A percentile compares a stretch with the other conserved stretches of the same genome.
phyloP scores from a whole-genome alignment of 108 stramenopile genomes.

The Aureococcus anophagefferens region DNA sequence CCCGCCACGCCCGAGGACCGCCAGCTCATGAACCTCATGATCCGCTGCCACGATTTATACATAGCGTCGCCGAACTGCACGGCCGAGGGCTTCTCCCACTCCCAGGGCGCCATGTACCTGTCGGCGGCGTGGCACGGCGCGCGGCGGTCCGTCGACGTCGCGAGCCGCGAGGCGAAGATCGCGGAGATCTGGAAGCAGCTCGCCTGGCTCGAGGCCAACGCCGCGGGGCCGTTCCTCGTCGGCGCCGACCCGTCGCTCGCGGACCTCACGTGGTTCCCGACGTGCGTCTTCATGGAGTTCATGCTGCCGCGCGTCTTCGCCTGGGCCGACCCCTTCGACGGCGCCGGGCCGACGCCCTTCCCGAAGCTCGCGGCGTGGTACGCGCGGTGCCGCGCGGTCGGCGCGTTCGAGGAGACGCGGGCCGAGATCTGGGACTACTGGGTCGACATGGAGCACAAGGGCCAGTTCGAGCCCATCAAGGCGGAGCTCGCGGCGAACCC shows the following conservation, averaged over 20 bases:
- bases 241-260: constrained; percentile 38
- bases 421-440: no score
- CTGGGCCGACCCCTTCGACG: constrained; percentile 15
- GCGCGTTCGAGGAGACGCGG: no score
- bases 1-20: constrained; percentile 32
- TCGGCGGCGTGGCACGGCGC: constrained; percentile 29
- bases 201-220: constrained; percentile 28
- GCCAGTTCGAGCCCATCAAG: no score
- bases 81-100: constrained; percentile 38
- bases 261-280: constrained; percentile 47
- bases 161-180: constrained; percentile 33
- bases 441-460: no score
- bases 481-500: no score
- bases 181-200: constrained; percentile 38
- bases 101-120: constrained; percentile 48
- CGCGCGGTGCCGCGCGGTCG: no score
- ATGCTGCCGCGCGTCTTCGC: constrained; percentile 37
- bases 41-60: constrained; percentile 41
- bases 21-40: constrained; percentile 29
- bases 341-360: no score
- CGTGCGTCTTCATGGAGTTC: constrained; percentile 42
- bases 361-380: no score
- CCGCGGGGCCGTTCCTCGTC: constrained; percentile 27
- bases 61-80: constrained; percentile 45
- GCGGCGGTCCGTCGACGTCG: constrained; percentile 30